A percentile compares a stretch with the other conserved stretches of the same genome.
These are phyloP conservation scores for Colletotrichum siamense DNA, from an alignment of 2,329 filamentous ascomycete species.

Conservation along the genomic window DNA sequence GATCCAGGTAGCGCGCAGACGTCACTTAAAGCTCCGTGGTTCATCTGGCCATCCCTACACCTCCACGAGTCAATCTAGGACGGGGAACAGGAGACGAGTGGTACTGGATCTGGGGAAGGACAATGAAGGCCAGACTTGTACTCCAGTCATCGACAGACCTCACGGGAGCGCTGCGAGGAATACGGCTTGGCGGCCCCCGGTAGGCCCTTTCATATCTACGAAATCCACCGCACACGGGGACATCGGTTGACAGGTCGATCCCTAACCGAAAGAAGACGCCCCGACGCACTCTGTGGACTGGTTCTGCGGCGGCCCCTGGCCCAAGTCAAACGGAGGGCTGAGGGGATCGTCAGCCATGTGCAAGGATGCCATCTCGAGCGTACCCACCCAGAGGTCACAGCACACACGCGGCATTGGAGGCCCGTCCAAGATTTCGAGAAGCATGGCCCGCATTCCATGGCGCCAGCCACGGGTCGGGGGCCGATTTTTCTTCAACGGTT, in stretches of 20 bases:
- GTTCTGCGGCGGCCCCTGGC: constrained; percentile 1
- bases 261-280: neutral
- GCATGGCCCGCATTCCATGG: neutral
- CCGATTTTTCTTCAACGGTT: neutral
- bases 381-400: neutral
- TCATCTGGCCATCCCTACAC: neutral
- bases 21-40: neutral
- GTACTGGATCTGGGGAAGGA: neutral
- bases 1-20: neutral
- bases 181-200: neutral
- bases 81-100: neutral
- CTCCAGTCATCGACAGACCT: neutral
- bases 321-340: neutral
- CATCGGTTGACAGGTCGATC: constrained; percentile 9
- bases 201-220: neutral
- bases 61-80: neutral
- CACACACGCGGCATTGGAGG: neutral
- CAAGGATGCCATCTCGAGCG: neutral
- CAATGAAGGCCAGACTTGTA: neutral
- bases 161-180: neutral
- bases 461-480: neutral
- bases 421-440: neutral
- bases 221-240: neutral
- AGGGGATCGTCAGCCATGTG: neutral
- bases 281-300: neutral